These are phyloP conservation scores for Cyclanthera cordifolia DNA, from an alignment of 306 rosid species.

Conservation along the genomic window DNA sequence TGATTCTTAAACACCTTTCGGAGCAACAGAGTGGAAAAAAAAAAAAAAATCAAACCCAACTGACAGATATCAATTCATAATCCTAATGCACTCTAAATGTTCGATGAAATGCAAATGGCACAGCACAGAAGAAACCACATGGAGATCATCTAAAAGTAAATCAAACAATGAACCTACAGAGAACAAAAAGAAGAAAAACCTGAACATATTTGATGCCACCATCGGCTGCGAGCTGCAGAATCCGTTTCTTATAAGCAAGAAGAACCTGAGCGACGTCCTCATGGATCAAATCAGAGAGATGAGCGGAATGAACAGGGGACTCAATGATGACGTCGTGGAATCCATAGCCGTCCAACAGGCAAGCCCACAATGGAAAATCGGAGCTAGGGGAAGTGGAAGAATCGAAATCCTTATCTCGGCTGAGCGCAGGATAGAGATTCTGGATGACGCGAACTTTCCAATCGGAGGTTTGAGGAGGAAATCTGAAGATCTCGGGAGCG, in stretches of 20 bases:
- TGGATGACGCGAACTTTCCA: conserved; percentile 70
- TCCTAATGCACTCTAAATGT: background rate
- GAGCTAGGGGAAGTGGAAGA: background rate
- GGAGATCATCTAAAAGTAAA: background rate
- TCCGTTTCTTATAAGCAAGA: conserved; percentile 32
- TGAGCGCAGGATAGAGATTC: conserved; percentile 70
- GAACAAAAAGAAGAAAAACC: conserved; percentile 21
- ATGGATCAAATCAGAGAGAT: conserved; percentile 36
- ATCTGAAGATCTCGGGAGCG: conserved; percentile 74
- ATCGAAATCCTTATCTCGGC: background rate
- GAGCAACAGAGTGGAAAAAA: background rate
- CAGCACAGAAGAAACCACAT: background rate
- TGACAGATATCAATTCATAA: background rate
- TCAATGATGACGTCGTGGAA: conserved; percentile 71
- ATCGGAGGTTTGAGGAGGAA: conserved; percentile 36
- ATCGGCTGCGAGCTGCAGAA: conserved; percentile 23
- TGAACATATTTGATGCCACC: conserved; percentile 55
- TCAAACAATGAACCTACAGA: background rate
- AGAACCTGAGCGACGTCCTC: conserved; percentile 32
- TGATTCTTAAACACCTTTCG: conserved; percentile 67
- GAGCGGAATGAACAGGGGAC: conserved; percentile 54
- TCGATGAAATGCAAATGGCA: background rate
- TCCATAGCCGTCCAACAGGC: conserved; percentile 42
- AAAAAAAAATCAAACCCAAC: conserved; percentile 1
- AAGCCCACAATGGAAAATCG: conserved; percentile 5